Evolutionary conservation across 768 basidiomycete genomes (phyloP), one percentile per base, ranked within the genome.

Genomic region (Termitomyces bulborhizus): DNA sequence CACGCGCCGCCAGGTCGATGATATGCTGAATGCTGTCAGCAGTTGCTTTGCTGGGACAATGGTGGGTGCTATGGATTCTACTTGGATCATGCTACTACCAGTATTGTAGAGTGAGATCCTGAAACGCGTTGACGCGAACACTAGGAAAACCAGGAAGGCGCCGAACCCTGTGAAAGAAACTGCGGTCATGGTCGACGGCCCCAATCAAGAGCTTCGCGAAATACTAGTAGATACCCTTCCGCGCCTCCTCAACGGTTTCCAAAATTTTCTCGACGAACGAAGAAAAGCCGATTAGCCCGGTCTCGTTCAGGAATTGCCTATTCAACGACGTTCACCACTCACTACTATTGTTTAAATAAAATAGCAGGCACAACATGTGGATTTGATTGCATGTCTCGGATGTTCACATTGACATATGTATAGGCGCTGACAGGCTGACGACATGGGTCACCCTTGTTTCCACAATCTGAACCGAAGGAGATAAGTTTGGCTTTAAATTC

Each of bases 1-100:
- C 21, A 59, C 58, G 13, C 58, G 58, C 13, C 44, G 51, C 4
- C 58, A 59, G 29, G 58, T 59, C 40, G 58, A 59, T 27, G 58
- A 59, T 39, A 59, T 59, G 51, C 32, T 59, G 15, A 51, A 49
- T 47, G 54, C 58, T 15, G 51, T 59, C 46, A 52, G 58, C 29
- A 49, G 32, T 21, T 59, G 58, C 29, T 59, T 59, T 42, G 46
- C 53, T 3, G 54, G 51, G 9, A 59, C 58, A 18, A 59, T 60
- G 51, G 59, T 57, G 6, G 26, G 56, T 42, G 12, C 7, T 24
- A 18, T 27, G 43, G 5, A 4, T 13, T 16, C 56, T 16, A 4
- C 1, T 6, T 32, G 9, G 2, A 3, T 16, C 21, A 0, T 39
- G 6, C 21, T 15, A 18, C 29, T 16, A 1, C 39, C 16, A 36